Base-by-base conservation (phyloP, 1,284 basidiomycete species). In the Neolentinus lepideus region DNA sequence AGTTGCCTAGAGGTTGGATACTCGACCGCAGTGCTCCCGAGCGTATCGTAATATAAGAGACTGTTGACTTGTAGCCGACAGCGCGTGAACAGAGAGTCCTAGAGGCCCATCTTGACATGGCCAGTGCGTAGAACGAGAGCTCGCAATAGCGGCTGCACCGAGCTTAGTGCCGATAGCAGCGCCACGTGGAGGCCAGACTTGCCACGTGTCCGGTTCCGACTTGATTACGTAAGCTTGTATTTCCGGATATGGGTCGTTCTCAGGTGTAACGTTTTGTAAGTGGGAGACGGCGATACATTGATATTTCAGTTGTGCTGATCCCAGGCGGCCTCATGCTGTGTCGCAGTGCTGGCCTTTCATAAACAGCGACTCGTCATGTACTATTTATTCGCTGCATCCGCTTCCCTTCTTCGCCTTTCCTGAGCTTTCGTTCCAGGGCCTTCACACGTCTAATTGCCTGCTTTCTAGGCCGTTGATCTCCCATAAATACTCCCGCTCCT, bases 401-500 rank as follows among this genome's bases (percentile, higher is more conserved):
- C 38, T 43, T 43, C 47, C 47, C 47, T 50, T 25, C 47, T 8
- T 25, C 10, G 6, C 47, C 47, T 50, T 50, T 29, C 27, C 47
- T 50, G 22, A 50, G 27, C 22, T 25, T 25, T 50, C 47, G 24
- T 50, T 50, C 27, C 24, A 50, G 47, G 24, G 22, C 47, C 47
- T 50, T 50, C 47, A 50, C 47, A 50, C 47, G 47, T 50, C 47
- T 29, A 50, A 21, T 25, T 21, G 24, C 22, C 47, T 16, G 12
- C 47, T 29, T 50, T 50, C 47, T 50, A 50, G 47, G 22, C 47
- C 47, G 47, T 4, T 50, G 47, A 50, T 50, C 47, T 50, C 47
- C 56, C 48, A 56, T 57, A 58, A 24, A 31, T 48, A 38, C n/a
- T 53, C 29, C 29, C 48, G 47, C 26, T n/a, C 10, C 51, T 26